A percentile compares a stretch with the other conserved stretches of the same genome.
These are phyloP conservation scores for Elsinoe arachidis DNA, from an alignment of 2,329 filamentous ascomycete species.

Conservation along the genomic window DNA sequence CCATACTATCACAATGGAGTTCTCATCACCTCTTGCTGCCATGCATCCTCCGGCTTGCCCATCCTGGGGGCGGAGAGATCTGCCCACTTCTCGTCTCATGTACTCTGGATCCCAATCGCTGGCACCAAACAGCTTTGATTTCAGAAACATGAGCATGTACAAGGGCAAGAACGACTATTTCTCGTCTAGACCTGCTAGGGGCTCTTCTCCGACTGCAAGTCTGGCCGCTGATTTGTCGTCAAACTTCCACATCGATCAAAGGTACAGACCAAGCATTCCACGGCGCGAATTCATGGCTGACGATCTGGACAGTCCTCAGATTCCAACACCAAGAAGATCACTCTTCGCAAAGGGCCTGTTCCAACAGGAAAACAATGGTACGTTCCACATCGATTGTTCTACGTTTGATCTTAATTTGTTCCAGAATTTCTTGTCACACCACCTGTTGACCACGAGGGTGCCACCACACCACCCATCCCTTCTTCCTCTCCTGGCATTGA, in stretches of 20 bases:
- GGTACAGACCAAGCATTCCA: conserved; percentile 49
- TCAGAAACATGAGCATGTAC: conserved; percentile 66
- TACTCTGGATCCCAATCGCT: conserved; percentile 47
- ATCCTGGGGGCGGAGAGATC: conserved; percentile 53
- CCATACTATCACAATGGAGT: conserved; percentile 57
- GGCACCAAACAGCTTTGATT: conserved; percentile 61
- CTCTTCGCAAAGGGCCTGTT: conserved; percentile 71
- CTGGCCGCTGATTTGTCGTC: conserved; percentile 90
- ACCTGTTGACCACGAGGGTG: conserved; percentile 51
- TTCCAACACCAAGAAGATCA: conserved; percentile 73
- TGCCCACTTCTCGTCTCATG: conserved; percentile 44
- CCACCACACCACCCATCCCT: conserved; percentile 75
- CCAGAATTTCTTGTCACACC: conserved; percentile 38
- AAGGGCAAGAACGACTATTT: conserved; percentile 70
- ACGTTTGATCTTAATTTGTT: conserved; percentile 25
- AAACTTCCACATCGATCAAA: conserved; percentile 93
- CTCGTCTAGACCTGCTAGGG: conserved; percentile 59
- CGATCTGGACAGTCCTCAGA: conserved; percentile 51
- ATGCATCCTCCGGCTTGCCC: conserved; percentile 67
- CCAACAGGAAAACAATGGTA: conserved; percentile 30
- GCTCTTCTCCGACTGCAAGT: conserved; percentile 84
- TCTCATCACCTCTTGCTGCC: conserved; percentile 86
- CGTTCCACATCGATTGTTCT: conserved; percentile 16
- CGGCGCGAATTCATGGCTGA: conserved; percentile 30
- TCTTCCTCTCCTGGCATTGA: conserved; percentile 78